Conservation (phyloP, 2,329 filamentous ascomycete species). For the Microsporum ferrugineum region DNA sequence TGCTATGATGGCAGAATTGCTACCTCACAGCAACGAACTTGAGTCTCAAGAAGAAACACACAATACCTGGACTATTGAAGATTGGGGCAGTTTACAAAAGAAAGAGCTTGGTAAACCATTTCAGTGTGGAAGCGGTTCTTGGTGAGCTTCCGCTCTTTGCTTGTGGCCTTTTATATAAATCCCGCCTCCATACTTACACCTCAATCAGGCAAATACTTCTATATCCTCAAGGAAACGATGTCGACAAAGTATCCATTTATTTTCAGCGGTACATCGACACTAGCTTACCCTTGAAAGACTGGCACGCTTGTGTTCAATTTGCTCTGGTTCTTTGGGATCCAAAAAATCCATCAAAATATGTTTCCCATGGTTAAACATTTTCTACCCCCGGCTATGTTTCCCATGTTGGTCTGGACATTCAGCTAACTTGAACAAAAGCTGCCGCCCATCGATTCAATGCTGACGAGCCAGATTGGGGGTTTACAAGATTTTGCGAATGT, state of each 20-base stretch:
- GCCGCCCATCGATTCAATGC: constrained; percentile 92
- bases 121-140: constrained; percentile 73
- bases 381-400: background rate
- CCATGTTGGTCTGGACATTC: background rate
- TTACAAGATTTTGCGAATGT: constrained; percentile 85
- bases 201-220: constrained; percentile 70
- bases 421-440: constrained; percentile 26
- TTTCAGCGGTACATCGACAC: constrained; percentile 77
- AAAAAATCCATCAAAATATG: constrained; percentile 72
- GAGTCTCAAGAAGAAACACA: constrained; percentile 64
- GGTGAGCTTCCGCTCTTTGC: constrained; percentile 43
- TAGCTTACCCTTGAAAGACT: constrained; percentile 65
- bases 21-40: constrained; percentile 67
- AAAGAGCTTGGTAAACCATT: constrained; percentile 84
- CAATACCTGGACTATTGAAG: constrained; percentile 76
- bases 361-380: constrained; percentile 50
- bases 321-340: constrained; percentile 88
- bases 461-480: constrained; percentile 96
- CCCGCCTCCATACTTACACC: background rate
- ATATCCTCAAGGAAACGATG: constrained; percentile 89
- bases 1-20: constrained; percentile 69
- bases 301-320: constrained; percentile 96
- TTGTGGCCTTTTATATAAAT: background rate
- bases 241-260: constrained; percentile 88
- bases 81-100: constrained; percentile 67